Percentiles rank a stretch among this genome's conserved stretches.
phyloP scores from a whole-genome alignment of 352 stramenopile genomes.

The Phytophthora hibernalis region DNA sequence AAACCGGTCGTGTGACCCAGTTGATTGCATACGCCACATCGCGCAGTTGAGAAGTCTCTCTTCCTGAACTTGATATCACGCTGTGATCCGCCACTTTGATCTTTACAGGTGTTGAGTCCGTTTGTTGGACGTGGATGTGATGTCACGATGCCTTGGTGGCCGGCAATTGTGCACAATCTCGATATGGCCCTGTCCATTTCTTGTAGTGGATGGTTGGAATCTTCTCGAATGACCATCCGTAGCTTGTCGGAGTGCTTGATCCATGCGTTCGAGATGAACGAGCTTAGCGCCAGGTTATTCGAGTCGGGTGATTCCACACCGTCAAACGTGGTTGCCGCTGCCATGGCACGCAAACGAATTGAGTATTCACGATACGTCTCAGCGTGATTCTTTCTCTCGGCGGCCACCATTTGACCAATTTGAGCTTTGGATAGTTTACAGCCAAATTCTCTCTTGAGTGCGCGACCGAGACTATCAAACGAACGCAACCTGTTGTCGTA shows the following conservation, averaged over 20 bases:
- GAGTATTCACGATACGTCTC: slow-evolving; percentile 3
- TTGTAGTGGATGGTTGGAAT: background rate
- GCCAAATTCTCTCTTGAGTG: background rate
- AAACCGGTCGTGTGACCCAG: background rate
- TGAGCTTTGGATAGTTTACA: background rate
- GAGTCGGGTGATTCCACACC: background rate
- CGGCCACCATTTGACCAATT: background rate
- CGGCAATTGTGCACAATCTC: background rate
- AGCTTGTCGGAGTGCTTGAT: background rate
- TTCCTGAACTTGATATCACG: background rate
- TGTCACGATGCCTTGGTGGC: background rate
- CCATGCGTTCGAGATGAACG: background rate
- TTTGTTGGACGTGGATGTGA: background rate
- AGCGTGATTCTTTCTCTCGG: background rate
- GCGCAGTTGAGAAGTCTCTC: background rate
- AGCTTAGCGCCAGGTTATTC: background rate
- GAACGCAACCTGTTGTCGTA: no score
- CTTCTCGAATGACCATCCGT: background rate
- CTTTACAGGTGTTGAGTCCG: no score
- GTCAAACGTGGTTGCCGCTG: background rate
- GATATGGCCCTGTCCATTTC: background rate
- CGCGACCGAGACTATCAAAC: no score
- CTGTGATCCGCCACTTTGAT: no score
- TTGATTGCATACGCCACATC: background rate
- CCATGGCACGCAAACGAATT: background rate